Evolutionary conservation across 805 yeast genomes (phyloP), one percentile per base, ranked within the genome.

Genomic region (Cyberlindnera misumaiensis): DNA sequence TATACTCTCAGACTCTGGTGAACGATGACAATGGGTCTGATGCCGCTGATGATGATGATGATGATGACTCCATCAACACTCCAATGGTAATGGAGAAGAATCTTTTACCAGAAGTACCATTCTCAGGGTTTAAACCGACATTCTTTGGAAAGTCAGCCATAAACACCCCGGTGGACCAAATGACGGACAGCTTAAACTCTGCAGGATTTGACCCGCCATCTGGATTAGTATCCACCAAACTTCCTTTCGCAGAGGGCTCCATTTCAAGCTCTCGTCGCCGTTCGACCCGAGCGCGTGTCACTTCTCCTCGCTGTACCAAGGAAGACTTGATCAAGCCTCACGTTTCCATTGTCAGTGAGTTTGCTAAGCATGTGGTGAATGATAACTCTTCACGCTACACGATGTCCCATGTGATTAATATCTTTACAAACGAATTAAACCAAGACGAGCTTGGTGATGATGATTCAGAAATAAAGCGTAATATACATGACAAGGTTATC

Each of bases 141-240:
- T 13, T 44, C 30, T 33, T 33, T 13, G 41, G 32, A 9, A 24
- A 37, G 1, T 34, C 42, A 9, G 36, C 41, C 0, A 56, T 56
- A 29, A 30, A 31, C 13, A 53, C 58, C 3, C 58, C 58, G 18
- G 32, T 38, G n/a, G 30, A 46, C 32, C 52, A 51, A 38, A 45
- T 51, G 35, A 46, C 44, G 8, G 34, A 44, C 20, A 48, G 47
- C 32, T 20, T 39, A 4, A 41, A 46, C 32, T 41, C 48, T 17
- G 26, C 39, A 4, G 54, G 55, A 1, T 47, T 51, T 36, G 38
- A 42, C 22, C 17, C 35, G 3, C n/a, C 39, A 4, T 11, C 17
- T 11, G 9, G 16, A 22, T 5, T 9, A 15, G 24, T 11, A 7
- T 18, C 32, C 4, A 34, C 43, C 9, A 20, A n/a, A n/a, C n/a